Base-by-base conservation (phyloP, 495 filamentous ascomycete genomes). In the Penicillium cinerascens region DNA sequence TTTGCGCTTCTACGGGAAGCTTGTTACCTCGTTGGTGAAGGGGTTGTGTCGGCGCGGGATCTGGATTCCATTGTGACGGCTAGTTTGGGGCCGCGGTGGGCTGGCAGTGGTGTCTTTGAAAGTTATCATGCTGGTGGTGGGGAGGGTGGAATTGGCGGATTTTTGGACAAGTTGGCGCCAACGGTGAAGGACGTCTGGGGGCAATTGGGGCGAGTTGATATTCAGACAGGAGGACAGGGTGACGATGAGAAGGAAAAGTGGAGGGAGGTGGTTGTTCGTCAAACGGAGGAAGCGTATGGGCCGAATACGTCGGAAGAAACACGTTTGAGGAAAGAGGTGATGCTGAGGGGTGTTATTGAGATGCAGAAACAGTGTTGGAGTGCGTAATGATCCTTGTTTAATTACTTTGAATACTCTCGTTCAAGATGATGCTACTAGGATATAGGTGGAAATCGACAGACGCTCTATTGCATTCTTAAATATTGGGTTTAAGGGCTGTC, bases 91-190 rank as follows among this genome's bases (percentile, higher is more conserved):
- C 75, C 80, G 0, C 54, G 81, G 44, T 84, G 82, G 82, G 73
- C 77, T 8, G 73, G 80, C 11, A 76, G 76, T 51, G 80, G 81
- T 8, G 74, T 80, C 7, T 84, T 85, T 61, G 80, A 78, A 58
- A 81, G 79, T 45, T 84, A 84, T 61, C 78, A 80, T 66, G 77
- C 80, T 38, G 82, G 81, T 16, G 82, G 82, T 37, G 81, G 82
- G 13, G 71, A 71, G 37, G 75, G 72, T 8, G 81, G 79, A 3
- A 68, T 84, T 59, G 60, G 66, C n/a, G 74, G 69, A 3, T 82
- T 84, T 55, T 70, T 83, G 52, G 65, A 75, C 40, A 84, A 84
- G 52, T 69, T 84, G 59, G 79, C 77, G 18, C 68, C 71, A 10
- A 83, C 82, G 6, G 71, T 83, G 52, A 73, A 79, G 55, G 71